phyloP scores from a whole-genome alignment of 2,329 filamentous ascomycete genomes.

The Botrytis elliptica region DNA sequence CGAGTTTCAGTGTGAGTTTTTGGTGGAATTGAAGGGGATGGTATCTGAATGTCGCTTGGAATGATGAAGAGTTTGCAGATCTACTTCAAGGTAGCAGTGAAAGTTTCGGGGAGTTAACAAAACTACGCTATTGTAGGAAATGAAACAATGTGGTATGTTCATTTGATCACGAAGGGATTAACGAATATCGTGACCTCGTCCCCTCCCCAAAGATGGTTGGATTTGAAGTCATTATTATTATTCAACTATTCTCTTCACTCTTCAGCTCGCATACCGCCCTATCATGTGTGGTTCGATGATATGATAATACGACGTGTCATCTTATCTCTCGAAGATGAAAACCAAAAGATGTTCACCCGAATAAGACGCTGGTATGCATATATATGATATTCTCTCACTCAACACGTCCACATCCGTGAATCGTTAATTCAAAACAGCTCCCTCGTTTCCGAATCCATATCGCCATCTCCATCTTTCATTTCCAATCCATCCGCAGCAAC shows the following conservation, averaged over 20 bases:
- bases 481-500: not conserved
- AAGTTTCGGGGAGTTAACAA: not conserved
- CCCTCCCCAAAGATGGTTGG: not conserved
- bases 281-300: not conserved
- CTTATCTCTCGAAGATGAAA: not conserved
- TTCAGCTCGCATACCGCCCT: not conserved
- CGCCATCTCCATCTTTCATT: not conserved
- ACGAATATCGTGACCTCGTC: not conserved
- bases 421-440: not conserved
- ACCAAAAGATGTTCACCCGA: not conserved
- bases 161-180: not conserved
- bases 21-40: slow-evolving; percentile 70
- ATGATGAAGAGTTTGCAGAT: not conserved
- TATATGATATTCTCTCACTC: not conserved
- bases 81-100: not conserved
- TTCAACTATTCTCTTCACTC: not conserved
- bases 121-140: accelerated
- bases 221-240: not conserved
- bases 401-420: not conserved
- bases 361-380: not conserved
- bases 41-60: not conserved
- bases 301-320: not conserved
- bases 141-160: not conserved
- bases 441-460: not conserved
- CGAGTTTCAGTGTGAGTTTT: slow-evolving; percentile 93